These are phyloP conservation scores for Phanerochaete carnosa DNA, from an alignment of 768 basidiomycete species.

Conservation along the genomic window DNA sequence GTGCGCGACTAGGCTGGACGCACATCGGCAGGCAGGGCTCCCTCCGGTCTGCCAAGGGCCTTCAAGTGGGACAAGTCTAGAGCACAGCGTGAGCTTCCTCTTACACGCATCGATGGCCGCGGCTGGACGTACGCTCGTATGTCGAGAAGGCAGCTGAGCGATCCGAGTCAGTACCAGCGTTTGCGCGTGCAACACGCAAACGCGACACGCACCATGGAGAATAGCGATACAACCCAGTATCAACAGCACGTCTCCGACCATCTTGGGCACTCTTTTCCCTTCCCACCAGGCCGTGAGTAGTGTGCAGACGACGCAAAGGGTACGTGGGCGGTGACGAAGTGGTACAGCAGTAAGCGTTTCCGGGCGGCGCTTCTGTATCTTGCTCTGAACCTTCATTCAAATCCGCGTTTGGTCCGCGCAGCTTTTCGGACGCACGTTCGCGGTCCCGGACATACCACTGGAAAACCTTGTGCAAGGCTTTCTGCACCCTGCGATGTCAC, in stretches of 20 bases:
- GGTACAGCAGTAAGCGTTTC: not conserved
- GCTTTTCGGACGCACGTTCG: not conserved
- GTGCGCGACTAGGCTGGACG: constrained; percentile 14
- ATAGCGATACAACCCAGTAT: constrained; percentile 4
- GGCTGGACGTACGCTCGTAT: constrained; percentile 63
- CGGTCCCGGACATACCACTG: not conserved
- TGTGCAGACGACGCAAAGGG: not conserved
- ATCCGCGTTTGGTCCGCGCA: not conserved
- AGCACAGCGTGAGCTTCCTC: not conserved
- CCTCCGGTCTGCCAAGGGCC: constrained; percentile 69
- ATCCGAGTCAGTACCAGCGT: not conserved
- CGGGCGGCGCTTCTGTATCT: not conserved
- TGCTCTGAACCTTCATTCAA: not conserved
- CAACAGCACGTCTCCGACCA: constrained; percentile 13
- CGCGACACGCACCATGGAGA: constrained; percentile 10
- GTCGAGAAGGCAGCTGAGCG: constrained; percentile 71
- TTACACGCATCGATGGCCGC: not conserved
- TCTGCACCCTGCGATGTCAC: constrained; percentile 42
- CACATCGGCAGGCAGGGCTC: constrained; percentile 62
- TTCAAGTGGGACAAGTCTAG: constrained; percentile 76
- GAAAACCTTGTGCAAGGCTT: not conserved
- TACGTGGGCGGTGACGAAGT: not conserved
- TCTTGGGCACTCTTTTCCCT: not conserved
- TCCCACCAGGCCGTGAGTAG: not conserved
- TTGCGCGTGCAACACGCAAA: not conserved